Evolutionary conservation across 108 stramenopile species (phyloP).

Genomic region (Parmales sp.): DNA sequence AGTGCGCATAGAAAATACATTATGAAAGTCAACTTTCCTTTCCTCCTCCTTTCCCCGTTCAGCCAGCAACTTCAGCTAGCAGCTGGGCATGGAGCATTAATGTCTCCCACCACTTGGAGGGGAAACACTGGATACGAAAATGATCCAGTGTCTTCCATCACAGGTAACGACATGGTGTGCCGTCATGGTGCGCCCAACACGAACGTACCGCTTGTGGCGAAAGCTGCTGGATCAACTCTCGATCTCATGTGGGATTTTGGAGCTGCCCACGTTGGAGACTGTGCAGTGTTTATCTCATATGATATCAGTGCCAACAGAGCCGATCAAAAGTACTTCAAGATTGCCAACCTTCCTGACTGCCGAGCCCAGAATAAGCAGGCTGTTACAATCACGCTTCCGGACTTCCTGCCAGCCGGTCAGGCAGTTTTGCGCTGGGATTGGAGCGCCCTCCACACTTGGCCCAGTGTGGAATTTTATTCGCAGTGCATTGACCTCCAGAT

Average conservation of each 20-base stretch:
- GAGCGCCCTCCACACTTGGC: background rate
- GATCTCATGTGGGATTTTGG: background rate
- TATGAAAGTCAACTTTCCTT: no score
- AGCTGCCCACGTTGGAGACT: conserved; percentile 6
- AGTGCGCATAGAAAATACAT: no score
- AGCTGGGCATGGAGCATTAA: no score
- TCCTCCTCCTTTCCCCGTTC: no score
- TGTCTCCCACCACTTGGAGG: no score
- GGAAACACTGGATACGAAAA: no score
- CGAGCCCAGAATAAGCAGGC: background rate
- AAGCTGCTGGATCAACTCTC: background rate
- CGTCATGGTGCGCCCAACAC: no score
- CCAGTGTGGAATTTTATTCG: background rate
- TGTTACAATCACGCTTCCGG: background rate
- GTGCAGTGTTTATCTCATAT: background rate
- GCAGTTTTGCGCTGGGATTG: background rate
- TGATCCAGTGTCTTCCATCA: no score
- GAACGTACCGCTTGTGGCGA: no score
- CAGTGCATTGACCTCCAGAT: background rate
- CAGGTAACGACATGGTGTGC: no score
- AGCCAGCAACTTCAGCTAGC: no score
- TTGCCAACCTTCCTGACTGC: conserved; percentile 11
- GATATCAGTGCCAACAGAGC: background rate
- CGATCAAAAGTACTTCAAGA: background rate
- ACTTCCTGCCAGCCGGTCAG: background rate